A percentile compares a stretch with the other conserved stretches of the same genome.
These are phyloP conservation scores for Rhizopus microsporus DNA, from an alignment of 371 early-diverging fungal species.

Conservation along the genomic window DNA sequence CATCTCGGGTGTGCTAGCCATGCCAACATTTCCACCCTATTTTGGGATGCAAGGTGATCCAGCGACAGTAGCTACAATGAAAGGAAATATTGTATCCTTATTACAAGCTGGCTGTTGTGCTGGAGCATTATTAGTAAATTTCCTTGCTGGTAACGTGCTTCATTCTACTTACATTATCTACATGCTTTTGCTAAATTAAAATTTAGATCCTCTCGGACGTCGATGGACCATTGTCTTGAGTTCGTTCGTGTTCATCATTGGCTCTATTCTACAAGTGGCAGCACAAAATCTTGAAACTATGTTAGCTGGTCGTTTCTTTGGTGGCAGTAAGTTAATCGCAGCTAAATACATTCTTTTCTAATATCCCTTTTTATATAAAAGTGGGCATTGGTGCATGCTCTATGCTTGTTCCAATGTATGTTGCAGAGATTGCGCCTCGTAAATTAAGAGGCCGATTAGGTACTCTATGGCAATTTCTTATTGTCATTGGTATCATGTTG, in stretches of 20 bases:
- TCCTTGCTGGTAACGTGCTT: slow-evolving; percentile 36
- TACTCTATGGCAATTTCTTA: slow-evolving; percentile 51
- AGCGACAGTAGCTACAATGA: slow-evolving; percentile 28
- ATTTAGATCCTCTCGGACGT: slow-evolving; percentile 43
- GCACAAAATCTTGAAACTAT: slow-evolving; percentile 38
- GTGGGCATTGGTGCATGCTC: slow-evolving; percentile 49
- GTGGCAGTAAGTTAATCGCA: slow-evolving; percentile 36
- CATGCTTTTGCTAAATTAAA: background rate
- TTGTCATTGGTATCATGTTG: slow-evolving; percentile 48
- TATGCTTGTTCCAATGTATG: slow-evolving; percentile 49
- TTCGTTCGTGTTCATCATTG: slow-evolving; percentile 35
- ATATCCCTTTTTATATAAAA: slow-evolving; percentile 25
- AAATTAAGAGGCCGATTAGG: slow-evolving; percentile 47
- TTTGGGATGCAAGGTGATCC: slow-evolving; percentile 39
- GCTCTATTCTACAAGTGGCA: slow-evolving; percentile 41
- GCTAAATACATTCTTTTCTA: slow-evolving; percentile 18
- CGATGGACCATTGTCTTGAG: slow-evolving; percentile 37
- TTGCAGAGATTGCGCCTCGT: slow-evolving; percentile 49
- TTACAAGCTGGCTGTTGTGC: slow-evolving; percentile 48
- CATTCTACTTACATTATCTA: background rate
- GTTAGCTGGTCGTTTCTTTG: slow-evolving; percentile 51
- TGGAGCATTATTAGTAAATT: slow-evolving; percentile 44
- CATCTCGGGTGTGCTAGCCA: slow-evolving; percentile 44
- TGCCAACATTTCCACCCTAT: slow-evolving; percentile 42
- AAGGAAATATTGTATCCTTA: slow-evolving; percentile 46